phyloP scores from a whole-genome alignment of 2,329 filamentous ascomycete genomes.

The Fusarium tupiense region DNA sequence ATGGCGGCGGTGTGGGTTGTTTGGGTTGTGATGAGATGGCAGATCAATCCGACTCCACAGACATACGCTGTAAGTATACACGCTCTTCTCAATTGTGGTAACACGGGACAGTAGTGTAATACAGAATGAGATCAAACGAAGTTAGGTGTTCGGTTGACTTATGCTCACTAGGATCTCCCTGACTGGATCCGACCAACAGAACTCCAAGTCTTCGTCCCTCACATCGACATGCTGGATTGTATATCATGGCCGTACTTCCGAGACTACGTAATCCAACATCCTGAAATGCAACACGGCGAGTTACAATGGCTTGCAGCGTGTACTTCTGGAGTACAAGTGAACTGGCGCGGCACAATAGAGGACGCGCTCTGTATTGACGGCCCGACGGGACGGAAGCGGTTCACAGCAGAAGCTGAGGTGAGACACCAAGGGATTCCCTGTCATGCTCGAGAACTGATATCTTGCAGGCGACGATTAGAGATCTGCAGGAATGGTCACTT shows the following conservation, averaged over 20 bases:
- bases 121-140: neutral
- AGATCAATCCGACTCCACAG: constrained; percentile 12
- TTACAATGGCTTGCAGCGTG: constrained; percentile 12
- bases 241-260: constrained; percentile 13
- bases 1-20: constrained; percentile 21
- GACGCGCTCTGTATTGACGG: neutral
- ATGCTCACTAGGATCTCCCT: constrained; percentile 2
- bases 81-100: too few relatives aligned
- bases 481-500: constrained; percentile 13
- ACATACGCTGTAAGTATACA: constrained; percentile 12
- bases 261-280: constrained; percentile 7
- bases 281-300: constrained; percentile 17
- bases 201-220: constrained; percentile 14
- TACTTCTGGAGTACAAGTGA: neutral
- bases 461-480: neutral
- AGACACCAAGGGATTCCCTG: too few relatives aligned
- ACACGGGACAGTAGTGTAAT: neutral
- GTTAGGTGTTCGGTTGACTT: neutral
- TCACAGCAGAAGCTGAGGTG: constrained; percentile 19
- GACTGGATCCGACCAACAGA: constrained; percentile 15
- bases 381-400: neutral
- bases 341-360: constrained; percentile 3
- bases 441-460: neutral
- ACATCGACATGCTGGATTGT: constrained; percentile 21
- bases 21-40: constrained; percentile 14